Percentiles rank a stretch among this genome's conserved stretches.
These are phyloP conservation scores for Kokia cookei DNA, from an alignment of 441 rosid species.

Conservation along the genomic window DNA sequence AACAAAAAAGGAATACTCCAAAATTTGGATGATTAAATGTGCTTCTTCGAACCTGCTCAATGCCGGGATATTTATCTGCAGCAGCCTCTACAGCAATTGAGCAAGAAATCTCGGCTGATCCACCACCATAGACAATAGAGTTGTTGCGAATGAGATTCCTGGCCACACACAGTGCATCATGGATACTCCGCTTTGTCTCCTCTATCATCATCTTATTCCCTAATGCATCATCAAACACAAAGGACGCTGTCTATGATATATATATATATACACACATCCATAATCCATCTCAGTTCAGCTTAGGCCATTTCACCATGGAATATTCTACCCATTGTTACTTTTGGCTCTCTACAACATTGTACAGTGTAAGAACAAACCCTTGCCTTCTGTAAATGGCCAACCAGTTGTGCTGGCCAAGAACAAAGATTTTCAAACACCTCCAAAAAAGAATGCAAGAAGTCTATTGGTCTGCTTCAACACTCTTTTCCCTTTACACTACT, in stretches of 20 bases:
- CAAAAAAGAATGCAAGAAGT: background rate
- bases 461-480: background rate
- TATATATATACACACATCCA: background rate
- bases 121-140: conserved; percentile 96
- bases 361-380: background rate
- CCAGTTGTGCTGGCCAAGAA: background rate
- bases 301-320: background rate
- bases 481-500: background rate
- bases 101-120: conserved; percentile 94
- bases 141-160: conserved; percentile 92
- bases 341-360: background rate
- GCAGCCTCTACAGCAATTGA: conserved; percentile 86
- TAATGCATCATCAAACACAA: conserved; percentile 26
- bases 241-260: background rate
- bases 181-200: conserved; percentile 97
- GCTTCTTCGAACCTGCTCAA: conserved; percentile 56
- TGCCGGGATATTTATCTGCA: conserved; percentile 81
- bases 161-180: conserved; percentile 92
- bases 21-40: background rate
- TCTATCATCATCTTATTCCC: conserved; percentile 98
- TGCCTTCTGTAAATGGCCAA: background rate
- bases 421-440: background rate
- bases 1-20: background rate
- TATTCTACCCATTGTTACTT: background rate
- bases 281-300: background rate